Base-by-base conservation (phyloP, 805 yeast genomes). In the Candida maris region DNA sequence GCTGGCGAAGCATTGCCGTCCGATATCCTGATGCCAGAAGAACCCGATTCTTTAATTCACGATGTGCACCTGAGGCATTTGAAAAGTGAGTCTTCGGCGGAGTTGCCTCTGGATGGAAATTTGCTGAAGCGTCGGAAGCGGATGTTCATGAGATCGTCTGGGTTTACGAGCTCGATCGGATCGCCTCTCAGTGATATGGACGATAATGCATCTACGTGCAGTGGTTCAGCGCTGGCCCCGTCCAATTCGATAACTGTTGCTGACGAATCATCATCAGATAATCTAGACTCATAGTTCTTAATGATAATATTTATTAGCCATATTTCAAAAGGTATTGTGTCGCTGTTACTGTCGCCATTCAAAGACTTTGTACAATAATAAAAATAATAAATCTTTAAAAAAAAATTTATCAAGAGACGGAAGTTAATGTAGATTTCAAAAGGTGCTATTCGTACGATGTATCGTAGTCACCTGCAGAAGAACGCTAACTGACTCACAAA, bases 161-260 rank as follows among this genome's bases (percentile, higher is more conserved):
- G 38, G 10, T 25, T 41, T 16, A 54, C 50, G 18, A 57, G 64
- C 2, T 50, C 52, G 15, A 32, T 51, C 15, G 62, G 52, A 0
- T 59, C 64, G 4, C 61, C 63, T 4, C 33, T 45, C 19, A 61
- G 64, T 20, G 54, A 46, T 24, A 38, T 42, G 13, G 66, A 61
- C 38, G 66, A 60, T 38, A 46, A 54, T 35, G 42, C 41, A 7
- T 60, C 65, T 2, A 48, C 57, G 2, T 54, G 58, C 34, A 57
- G 63, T 18, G 46, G 48, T 2, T 38, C 55, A 5, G 56, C 58
- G 1, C 37, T 44, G 20, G 54, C 54, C 2, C 64, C 65, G 5
- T 23, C 44, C 19, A 14, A 21, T 15, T 15, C 19, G 14, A 23
- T 30, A n/a, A 23, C 27, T 15, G 24, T 28, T 12, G 29, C 35